Conservation (phyloP, 2,329 filamentous ascomycete species). For the Furcasterigmium furcatum region DNA sequence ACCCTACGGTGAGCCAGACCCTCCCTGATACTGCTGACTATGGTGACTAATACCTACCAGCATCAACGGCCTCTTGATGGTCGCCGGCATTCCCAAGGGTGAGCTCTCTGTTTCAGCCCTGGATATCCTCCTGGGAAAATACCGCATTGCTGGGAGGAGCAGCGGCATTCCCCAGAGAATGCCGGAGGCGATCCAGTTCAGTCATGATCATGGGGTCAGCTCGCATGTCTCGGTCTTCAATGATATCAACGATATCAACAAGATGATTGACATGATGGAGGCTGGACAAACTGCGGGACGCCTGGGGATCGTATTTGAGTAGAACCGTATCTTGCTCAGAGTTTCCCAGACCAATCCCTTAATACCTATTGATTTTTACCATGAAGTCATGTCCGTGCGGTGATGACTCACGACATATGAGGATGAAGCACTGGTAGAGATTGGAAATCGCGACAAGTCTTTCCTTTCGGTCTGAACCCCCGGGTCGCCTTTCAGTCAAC, state of each 20-base stretch:
- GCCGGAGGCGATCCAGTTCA: conserved; percentile 8
- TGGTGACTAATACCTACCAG: conserved; percentile 1
- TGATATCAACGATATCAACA: conserved; percentile 4
- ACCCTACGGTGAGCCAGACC: background rate
- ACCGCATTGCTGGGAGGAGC: conserved; percentile 20
- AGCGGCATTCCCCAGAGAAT: conserved; percentile 6
- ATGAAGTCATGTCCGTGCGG: background rate
- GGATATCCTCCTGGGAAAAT: conserved; percentile 31
- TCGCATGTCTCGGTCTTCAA: conserved; percentile 4
- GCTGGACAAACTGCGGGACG: conserved; percentile 3
- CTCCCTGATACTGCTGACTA: background rate
- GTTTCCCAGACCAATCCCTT: background rate
- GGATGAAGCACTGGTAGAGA: too few relatives aligned
- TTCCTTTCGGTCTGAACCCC: too few relatives aligned
- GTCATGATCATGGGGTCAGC: conserved; percentile 7
- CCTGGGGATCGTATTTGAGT: background rate
- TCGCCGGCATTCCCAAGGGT: conserved; percentile 25
- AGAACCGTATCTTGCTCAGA: background rate
- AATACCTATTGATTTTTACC: background rate
- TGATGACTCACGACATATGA: too few relatives aligned
- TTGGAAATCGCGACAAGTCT: too few relatives aligned
- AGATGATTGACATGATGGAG: conserved; percentile 6
- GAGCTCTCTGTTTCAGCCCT: conserved; percentile 29
- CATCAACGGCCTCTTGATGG: conserved; percentile 11
- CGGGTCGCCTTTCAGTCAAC: too few relatives aligned